phyloP scores from a whole-genome alignment of 2,329 filamentous ascomycete genomes.

The Calonectria naviculata region DNA sequence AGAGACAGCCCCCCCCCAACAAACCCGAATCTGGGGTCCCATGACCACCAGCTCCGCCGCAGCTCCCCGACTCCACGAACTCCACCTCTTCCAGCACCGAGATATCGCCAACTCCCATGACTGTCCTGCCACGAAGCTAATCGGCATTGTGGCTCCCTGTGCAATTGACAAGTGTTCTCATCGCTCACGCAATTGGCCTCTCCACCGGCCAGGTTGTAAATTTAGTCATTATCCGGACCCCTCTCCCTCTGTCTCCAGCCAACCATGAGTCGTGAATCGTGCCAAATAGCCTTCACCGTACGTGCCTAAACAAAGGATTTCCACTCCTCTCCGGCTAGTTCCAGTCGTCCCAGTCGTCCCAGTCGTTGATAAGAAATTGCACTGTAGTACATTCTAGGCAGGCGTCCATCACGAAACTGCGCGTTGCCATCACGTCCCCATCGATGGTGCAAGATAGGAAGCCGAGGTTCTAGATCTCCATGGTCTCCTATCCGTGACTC shows the following conservation, averaged over 20 bases:
- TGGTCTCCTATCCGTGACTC: background rate
- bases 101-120: constrained; percentile 15
- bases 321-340: background rate
- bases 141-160: background rate
- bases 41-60: constrained; percentile 22
- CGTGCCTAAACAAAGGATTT: background rate
- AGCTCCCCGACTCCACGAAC: background rate
- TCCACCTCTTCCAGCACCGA: constrained; percentile 7
- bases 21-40: constrained; percentile 12
- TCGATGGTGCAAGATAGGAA: constrained; percentile 16
- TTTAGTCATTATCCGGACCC: background rate
- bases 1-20: background rate
- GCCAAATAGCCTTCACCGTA: background rate
- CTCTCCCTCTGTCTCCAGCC: background rate
- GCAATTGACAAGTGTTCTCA: constrained; percentile 28
- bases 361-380: background rate
- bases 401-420: background rate
- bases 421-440: background rate
- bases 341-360: background rate
- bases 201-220: background rate
- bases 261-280: background rate
- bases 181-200: background rate
- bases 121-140: constrained; percentile 3
- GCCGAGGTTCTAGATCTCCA: background rate
- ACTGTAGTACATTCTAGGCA: background rate